phyloP scores from a whole-genome alignment of 345 rosid genomes.

The Citrus maxima region DNA sequence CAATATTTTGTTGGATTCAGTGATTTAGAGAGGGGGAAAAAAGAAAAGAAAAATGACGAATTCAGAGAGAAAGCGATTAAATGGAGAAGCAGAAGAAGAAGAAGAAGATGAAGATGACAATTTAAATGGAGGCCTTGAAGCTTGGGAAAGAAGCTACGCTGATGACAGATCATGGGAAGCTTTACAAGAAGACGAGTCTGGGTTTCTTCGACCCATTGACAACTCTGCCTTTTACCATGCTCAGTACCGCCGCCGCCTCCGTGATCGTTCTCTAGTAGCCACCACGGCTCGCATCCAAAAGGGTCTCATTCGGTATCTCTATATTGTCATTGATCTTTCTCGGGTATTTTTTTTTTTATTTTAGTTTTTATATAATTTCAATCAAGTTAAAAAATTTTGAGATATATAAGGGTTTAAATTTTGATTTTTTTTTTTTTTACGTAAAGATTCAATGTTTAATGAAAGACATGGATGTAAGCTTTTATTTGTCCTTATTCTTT shows the following conservation, averaged over 20 bases:
- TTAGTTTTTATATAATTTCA: no score
- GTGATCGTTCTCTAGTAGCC: constrained; percentile 51
- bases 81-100: constrained; percentile 37
- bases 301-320: constrained; percentile 91
- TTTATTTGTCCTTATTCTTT: neutral
- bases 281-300: constrained; percentile 75
- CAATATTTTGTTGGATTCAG: neutral
- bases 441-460: neutral
- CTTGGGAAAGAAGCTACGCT: no score
- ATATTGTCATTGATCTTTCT: constrained; percentile 79
- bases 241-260: constrained; percentile 69
- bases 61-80: constrained; percentile 35
- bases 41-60: constrained; percentile 31
- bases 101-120: no score
- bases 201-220: constrained; percentile 75
- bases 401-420: neutral
- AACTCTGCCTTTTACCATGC: constrained; percentile 62
- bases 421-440: neutral
- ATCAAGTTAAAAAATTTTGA: no score
- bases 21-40: no score
- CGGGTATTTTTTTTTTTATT: constrained; percentile 37
- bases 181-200: constrained; percentile 90
- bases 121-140: no score
- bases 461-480: neutral
- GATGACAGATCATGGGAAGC: constrained; percentile 81